Evolutionary conservation across 495 filamentous ascomycete genomes (phyloP), one percentile per base, ranked within the genome.

Genomic region (Penicillium arizonense): DNA sequence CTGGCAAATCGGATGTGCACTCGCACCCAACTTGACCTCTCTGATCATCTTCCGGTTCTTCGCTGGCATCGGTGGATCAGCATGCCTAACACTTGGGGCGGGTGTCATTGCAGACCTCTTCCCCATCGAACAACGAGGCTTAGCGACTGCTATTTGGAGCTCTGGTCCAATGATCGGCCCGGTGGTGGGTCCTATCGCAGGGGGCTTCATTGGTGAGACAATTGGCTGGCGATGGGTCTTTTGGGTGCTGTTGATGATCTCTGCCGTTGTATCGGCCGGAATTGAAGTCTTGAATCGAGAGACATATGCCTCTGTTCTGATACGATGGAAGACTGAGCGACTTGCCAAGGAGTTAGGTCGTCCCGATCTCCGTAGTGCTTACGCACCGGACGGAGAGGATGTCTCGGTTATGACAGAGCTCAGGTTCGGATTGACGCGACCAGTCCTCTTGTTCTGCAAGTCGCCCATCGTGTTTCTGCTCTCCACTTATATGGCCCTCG

Each of bases 401-500:
- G n/a, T 9, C 12, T 37, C 69, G 74, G 7, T 57, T 54, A 7
- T 70, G 65, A 49, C 74, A 64, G 52, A 72, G 65, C 58, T 80
- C 2, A 53, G 39, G 16, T 50, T 65, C 7, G 71, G 75, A 1
- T 50, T 81, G 10, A 76, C 67, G 44, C 67, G 81, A 1, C 81
- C 81, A 0, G 52, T 79, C 16, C 16, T 75, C 8, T 60, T 80
- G 1, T 68, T 73, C 2, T 47, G 58, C 44, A 71, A 64, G 30
- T 84, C 87, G 58, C 83, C 84, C 8, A 83, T 87, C 51, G 81
- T 87, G 18, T 61, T 76, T 8, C 74, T 75, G 24, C 62, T 86
- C 32, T 79, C 77, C 24, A 52, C 85, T 18, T 87, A 87, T 57
- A 71, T 77, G 4, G 73, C 81, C 6, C 81, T 85, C 62, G 74